Evolutionary conservation across 202 grass and related monocot genomes (phyloP).

Genomic region (Digitaria exilis): DNA sequence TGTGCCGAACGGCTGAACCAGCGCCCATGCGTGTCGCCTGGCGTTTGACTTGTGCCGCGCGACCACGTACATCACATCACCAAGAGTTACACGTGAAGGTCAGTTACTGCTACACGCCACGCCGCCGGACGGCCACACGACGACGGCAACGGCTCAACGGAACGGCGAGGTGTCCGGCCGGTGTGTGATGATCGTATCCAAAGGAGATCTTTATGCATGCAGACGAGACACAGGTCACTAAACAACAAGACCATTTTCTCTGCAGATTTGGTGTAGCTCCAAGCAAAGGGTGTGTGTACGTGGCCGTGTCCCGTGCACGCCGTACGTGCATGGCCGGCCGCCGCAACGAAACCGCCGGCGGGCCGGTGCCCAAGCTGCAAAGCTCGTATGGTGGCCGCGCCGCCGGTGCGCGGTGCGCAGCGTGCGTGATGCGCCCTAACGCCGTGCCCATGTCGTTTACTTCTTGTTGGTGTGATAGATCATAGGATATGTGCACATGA

Average conservation of each 20-base stretch:
- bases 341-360: neutral
- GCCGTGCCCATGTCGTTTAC: slow-evolving; percentile 19
- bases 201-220: neutral
- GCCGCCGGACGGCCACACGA: neutral
- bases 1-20: neutral
- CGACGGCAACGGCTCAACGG: slow-evolving; percentile 19
- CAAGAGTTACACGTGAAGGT: slow-evolving; percentile 20
- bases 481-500: neutral
- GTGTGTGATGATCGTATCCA: neutral
- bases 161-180: slow-evolving; percentile 17
- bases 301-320: too few relatives aligned
- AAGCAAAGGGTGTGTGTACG: neutral
- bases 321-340: neutral
- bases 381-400: neutral
- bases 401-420: neutral
- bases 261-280: neutral
- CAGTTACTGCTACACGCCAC: slow-evolving; percentile 8
- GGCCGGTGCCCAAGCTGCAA: slow-evolving; percentile 28
- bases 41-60: slow-evolving; percentile 7
- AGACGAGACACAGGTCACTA: neutral
- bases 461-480: neutral
- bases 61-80: slow-evolving; percentile 4
- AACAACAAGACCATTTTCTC: neutral
- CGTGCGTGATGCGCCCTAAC: neutral
- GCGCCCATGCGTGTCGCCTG: neutral